Percentiles rank a stretch among this genome's conserved stretches.
These are phyloP conservation scores for Diplosphaera chodatii DNA, from an alignment of 139 green algal species.

Conservation along the genomic window DNA sequence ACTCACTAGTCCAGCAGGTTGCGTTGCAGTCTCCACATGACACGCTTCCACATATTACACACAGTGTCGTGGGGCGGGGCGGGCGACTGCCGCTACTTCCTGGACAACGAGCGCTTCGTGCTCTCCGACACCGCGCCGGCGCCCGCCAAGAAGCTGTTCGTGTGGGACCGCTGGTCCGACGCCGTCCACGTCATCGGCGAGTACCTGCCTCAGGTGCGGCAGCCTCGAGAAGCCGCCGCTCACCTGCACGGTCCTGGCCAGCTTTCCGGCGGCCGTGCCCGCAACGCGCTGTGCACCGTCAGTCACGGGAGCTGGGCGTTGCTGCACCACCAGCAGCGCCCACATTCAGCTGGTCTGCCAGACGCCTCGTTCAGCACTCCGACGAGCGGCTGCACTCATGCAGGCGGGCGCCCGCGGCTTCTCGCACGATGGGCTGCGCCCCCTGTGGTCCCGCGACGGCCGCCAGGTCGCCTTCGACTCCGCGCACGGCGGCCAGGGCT, in stretches of 20 bases:
- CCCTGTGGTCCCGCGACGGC: conserved; percentile 3
- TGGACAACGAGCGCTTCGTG: conserved; percentile 13
- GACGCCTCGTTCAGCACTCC: too few species aligned
- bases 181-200: conserved; percentile 2
- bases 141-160: background rate
- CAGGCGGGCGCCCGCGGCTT: background rate
- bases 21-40: too few species aligned
- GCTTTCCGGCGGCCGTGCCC: too few species aligned
- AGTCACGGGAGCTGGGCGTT: too few species aligned
- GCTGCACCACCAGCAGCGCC: too few species aligned
- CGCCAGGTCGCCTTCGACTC: conserved; percentile 6
- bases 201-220: conserved; percentile 5
- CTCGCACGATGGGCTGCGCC: conserved; percentile 5
- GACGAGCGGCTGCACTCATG: too few species aligned
- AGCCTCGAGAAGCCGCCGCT: too few species aligned
- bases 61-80: conserved; percentile 1
- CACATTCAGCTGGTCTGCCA: too few species aligned
- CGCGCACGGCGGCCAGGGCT: conserved; percentile 7
- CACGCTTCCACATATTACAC: too few species aligned
- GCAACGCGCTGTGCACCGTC: too few species aligned
- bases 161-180: conserved; percentile 8
- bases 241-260: too few species aligned
- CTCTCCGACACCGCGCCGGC: conserved; percentile 1
- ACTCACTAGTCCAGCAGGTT: too few species aligned
- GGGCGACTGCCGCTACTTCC: conserved; percentile 11